Base-by-base conservation (phyloP, 768 basidiomycete species). In the Mycena polygramma region DNA sequence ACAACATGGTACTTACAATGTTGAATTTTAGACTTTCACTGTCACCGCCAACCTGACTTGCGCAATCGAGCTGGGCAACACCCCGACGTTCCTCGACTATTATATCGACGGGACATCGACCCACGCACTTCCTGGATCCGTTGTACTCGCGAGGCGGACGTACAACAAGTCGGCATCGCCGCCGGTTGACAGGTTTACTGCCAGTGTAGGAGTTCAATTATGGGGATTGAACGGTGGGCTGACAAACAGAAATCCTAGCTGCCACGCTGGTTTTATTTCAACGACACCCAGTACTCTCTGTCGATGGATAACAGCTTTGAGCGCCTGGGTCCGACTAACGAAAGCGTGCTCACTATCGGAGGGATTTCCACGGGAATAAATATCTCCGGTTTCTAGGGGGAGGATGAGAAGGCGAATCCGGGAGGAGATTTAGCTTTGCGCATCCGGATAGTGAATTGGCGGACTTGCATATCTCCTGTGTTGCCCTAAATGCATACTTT, bases 81-180 rank as follows among this genome's bases (percentile, higher is more conserved):
- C 67, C 19, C 71, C 71, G 11, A 73, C 68, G 10, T 72, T 65
- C 68, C 63, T 72, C 30, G 63, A 73, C 41, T 73, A 73, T 36
- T 66, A 62, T 26, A 66, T 73, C 41, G 45, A 37, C 46, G 71
- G 37, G 7, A 24, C 43, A 0, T 57, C 63, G 9, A 30, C 43
- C 20, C 39, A 48, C 26, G 57, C 58, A 5, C 57, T 66, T 24
- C n/a, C 35, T 8, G 71, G 71, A 1, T 63, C 71, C 14, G 58
- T 73, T 30, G 46, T 69, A 19, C 17, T 72, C n/a, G 71, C 71
- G 14, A 51, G 71, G 30, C 30, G 67, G n/a, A 72, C 71, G 7
- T 72, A 64, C 53, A 49, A 68, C 59, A 52, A 54, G 24, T 57
- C 61, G 6, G 62, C 66, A 4, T 36, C 55, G 48, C 66, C 71